Evolutionary conservation across 1,284 basidiomycete species (phyloP).

Genomic region (Hypsizygus ulmarius): DNA sequence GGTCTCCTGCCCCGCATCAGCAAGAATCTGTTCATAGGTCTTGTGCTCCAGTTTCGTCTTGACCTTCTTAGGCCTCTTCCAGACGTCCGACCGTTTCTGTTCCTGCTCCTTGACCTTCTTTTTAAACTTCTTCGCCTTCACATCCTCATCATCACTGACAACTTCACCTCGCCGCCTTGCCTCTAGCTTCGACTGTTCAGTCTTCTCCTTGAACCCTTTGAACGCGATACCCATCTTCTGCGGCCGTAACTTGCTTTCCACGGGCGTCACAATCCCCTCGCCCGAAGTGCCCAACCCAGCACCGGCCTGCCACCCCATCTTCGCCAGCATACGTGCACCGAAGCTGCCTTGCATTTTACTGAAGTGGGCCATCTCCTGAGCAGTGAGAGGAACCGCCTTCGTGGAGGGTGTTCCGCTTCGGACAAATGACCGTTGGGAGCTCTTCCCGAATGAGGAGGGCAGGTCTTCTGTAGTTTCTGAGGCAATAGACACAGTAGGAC

Average conservation of each 20-base stretch:
- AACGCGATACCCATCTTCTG: conserved; percentile 85
- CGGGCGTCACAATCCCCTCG: conserved; percentile 85
- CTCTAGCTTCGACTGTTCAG: conserved; percentile 84
- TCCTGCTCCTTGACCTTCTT: conserved; percentile 54
- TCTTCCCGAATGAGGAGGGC: conserved; percentile 37
- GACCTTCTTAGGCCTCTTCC: conserved; percentile 81
- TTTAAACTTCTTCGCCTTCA: conserved; percentile 41
- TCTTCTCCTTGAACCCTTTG: conserved; percentile 84
- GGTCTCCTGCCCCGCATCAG: conserved; percentile 71
- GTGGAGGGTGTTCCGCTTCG: conserved; percentile 47
- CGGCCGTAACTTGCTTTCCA: conserved; percentile 82
- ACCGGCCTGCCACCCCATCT: conserved; percentile 91
- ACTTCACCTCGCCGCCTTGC: conserved; percentile 72
- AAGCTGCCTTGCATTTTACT: conserved; percentile 72
- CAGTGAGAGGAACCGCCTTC: conserved; percentile 52
- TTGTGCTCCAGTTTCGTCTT: conserved; percentile 89
- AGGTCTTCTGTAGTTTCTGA: conserved; percentile 27
- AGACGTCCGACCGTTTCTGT: conserved; percentile 64
- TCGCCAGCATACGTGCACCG: conserved; percentile 86
- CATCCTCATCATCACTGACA: conserved; percentile 72
- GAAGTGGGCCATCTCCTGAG: conserved; percentile 76
- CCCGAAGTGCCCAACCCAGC: conserved; percentile 78
- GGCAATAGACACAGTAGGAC: conserved; percentile 18
- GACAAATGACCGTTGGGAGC: conserved; percentile 45
- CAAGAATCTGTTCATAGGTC: conserved; percentile 92